phyloP scores from a whole-genome alignment of 2,329 filamentous ascomycete species.

The Pseudogymnoascus sp. region DNA sequence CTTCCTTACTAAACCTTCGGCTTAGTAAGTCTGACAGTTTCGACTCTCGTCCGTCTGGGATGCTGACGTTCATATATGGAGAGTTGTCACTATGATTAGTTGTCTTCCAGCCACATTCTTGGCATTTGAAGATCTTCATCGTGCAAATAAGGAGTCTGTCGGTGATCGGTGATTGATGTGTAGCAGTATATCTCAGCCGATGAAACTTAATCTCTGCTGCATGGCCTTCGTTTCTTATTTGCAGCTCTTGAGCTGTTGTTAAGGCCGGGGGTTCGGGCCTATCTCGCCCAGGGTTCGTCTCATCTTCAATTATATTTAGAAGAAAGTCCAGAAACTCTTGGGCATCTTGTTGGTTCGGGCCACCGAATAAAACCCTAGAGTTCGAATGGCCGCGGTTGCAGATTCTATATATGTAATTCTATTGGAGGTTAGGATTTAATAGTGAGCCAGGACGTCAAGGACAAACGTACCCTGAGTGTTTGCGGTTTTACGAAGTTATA shows the following conservation, averaged over 20 bases:
- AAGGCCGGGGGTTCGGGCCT: conserved; percentile 48
- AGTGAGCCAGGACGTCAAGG: not conserved
- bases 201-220: conserved; percentile 2
- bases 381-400: conserved; percentile 40
- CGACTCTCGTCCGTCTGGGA: conserved; percentile 4
- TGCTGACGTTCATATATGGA: conserved; percentile 33
- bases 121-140: conserved; percentile 3
- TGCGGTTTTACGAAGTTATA: conserved; percentile 39
- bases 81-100: conserved; percentile 61
- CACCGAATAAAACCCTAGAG: conserved; percentile 56
- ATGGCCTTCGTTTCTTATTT: conserved; percentile 7
- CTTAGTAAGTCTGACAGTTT: not conserved
- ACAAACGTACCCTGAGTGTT: conserved; percentile 48
- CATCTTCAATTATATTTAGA: conserved; percentile 73
- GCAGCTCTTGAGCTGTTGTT: conserved; percentile 28
- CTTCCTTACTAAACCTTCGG: not conserved
- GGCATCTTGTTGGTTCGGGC: conserved; percentile 76
- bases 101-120: conserved; percentile 43
- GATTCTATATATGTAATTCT: conserved; percentile 58
- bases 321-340: conserved; percentile 84
- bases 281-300: conserved; percentile 66
- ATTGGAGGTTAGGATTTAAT: conserved; percentile 29
- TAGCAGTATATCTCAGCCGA: not conserved
- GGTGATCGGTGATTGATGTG: not conserved
- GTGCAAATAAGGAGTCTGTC: not conserved